Percentiles rank a stretch among this genome's conserved stretches.
phyloP scores from a whole-genome alignment of 345 rosid species.

The Carallia pectinifolia region DNA sequence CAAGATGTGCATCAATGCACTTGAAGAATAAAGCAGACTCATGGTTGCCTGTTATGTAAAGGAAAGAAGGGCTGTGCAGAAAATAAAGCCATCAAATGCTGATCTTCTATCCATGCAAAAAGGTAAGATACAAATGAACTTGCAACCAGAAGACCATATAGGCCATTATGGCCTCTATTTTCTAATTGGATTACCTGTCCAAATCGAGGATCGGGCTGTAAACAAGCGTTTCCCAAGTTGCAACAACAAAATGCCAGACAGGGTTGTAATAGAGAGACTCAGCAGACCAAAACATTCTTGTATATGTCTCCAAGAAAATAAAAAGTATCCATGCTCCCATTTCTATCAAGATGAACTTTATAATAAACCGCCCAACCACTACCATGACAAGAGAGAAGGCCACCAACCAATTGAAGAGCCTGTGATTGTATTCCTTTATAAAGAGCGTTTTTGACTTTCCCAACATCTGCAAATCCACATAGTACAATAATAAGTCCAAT shows the following conservation, averaged over 20 bases:
- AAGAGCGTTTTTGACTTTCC: constrained; percentile 71
- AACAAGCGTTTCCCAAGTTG: constrained; percentile 86
- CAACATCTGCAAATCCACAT: constrained; percentile 63
- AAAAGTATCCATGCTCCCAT: constrained; percentile 93
- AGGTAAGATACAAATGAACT: too few species aligned
- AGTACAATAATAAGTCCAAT: not conserved
- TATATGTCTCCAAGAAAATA: constrained; percentile 94
- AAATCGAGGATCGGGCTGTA: constrained; percentile 93
- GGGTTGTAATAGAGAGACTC: constrained; percentile 95
- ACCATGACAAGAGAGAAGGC: constrained; percentile 93
- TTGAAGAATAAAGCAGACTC: not conserved
- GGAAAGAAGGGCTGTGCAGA: too few species aligned
- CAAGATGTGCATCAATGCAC: not conserved
- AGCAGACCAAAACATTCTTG: constrained; percentile 96
- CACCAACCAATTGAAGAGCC: constrained; percentile 98
- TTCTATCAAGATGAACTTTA: constrained; percentile 86
- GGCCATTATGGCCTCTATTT: too few species aligned
- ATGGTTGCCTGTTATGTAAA: too few species aligned
- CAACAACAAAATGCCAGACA: constrained; percentile 86
- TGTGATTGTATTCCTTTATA: constrained; percentile 93
- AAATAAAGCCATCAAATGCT: too few species aligned
- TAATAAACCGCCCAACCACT: constrained; percentile 81
- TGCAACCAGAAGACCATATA: too few species aligned
- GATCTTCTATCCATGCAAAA: too few species aligned
- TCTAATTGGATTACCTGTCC: constrained; percentile 58